phyloP scores from a whole-genome alignment of 306 rosid species.

The Prunus campanulata region DNA sequence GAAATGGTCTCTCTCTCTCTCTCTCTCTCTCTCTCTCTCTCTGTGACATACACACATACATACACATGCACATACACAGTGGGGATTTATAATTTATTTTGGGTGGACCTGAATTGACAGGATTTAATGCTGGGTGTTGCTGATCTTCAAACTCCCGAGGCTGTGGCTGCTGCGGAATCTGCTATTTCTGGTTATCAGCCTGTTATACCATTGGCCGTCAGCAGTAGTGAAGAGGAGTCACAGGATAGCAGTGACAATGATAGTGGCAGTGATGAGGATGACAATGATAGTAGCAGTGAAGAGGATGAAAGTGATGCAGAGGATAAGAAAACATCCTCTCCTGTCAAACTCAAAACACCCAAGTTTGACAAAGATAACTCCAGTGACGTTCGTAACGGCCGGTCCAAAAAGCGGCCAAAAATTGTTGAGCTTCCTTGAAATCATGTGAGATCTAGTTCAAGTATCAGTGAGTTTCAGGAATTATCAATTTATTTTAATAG shows the following conservation, averaged over 20 bases:
- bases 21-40: constrained; percentile 3
- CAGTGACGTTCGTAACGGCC: constrained; percentile 6
- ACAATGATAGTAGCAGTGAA: not conserved
- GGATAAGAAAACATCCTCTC: constrained; percentile 18
- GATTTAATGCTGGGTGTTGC: constrained; percentile 86
- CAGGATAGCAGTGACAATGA: constrained; percentile 43
- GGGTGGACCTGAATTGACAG: constrained; percentile 32
- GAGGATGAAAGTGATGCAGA: not conserved
- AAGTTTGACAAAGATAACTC: constrained; percentile 18
- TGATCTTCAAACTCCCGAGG: constrained; percentile 84
- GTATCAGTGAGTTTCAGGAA: not conserved
- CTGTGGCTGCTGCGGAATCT: constrained; percentile 89
- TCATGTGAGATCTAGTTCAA: not conserved
- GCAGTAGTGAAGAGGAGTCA: constrained; percentile 47
- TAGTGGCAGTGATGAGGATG: constrained; percentile 15
- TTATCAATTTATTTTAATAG: not conserved
- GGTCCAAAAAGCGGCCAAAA: constrained; percentile 45
- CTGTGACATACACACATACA: not conserved
- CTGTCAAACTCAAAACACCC: constrained; percentile 20
- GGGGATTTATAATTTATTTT: constrained; percentile 2
- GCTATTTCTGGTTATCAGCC: constrained; percentile 59
- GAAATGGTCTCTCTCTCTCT: constrained; percentile 47
- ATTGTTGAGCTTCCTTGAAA: constrained; percentile 56
- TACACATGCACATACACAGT: not conserved
- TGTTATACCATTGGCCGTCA: constrained; percentile 42